phyloP scores from a whole-genome alignment of 2,329 filamentous ascomycete genomes.

The Neophaeococcomyces mojaviensis region DNA sequence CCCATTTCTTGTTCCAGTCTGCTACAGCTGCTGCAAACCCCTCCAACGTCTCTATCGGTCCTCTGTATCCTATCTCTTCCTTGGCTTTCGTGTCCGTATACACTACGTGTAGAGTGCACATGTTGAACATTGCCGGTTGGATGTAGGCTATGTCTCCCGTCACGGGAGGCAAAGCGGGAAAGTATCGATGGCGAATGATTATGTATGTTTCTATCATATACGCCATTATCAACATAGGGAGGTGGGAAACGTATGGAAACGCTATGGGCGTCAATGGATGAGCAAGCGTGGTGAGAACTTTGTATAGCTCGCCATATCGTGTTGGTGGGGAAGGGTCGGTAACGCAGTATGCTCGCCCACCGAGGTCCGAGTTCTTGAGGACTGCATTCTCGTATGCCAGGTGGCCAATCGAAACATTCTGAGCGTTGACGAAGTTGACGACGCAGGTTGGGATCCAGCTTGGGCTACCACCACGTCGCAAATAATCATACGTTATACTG shows the following conservation, averaged over 20 bases:
- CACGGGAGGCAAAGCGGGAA: constrained; percentile 19
- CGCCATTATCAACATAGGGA: constrained; percentile 26
- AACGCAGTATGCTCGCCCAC: constrained; percentile 44
- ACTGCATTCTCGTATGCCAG: constrained; percentile 44
- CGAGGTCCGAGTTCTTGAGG: constrained; percentile 35
- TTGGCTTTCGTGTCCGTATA: constrained; percentile 11
- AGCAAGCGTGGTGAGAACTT: constrained; percentile 25
- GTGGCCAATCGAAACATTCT: constrained; percentile 49
- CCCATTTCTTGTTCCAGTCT: constrained; percentile 28
- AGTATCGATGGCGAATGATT: constrained; percentile 24
- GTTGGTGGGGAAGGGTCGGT: constrained; percentile 44
- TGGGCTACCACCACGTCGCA: constrained; percentile 32
- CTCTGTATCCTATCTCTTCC: constrained; percentile 26
- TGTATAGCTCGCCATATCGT: constrained; percentile 28
- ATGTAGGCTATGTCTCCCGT: constrained; percentile 25
- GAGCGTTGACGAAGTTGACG: constrained; percentile 45
- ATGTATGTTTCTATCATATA: constrained; percentile 29
- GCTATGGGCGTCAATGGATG: constrained; percentile 23
- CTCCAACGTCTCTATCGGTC: constrained; percentile 28
- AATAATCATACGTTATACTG: constrained; percentile 33
- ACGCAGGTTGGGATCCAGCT: constrained; percentile 40
- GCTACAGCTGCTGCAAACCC: constrained; percentile 29
- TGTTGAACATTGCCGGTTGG: constrained; percentile 29
- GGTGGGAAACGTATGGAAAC: constrained; percentile 24
- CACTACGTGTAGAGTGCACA: constrained; percentile 24